phyloP scores from a whole-genome alignment of 768 basidiomycete genomes.

The Pleurotus ostreatus region DNA sequence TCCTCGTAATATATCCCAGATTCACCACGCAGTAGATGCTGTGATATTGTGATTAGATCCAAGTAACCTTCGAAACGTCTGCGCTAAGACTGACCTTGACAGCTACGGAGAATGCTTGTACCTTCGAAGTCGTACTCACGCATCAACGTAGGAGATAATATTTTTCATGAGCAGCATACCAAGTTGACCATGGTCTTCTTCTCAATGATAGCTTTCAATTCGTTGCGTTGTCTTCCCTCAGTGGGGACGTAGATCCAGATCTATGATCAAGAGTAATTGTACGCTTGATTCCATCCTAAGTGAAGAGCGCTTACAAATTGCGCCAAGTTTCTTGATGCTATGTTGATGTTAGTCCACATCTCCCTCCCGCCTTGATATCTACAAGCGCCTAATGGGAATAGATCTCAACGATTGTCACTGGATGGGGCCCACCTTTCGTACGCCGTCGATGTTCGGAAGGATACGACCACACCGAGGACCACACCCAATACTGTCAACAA shows the following conservation, averaged over 20 bases:
- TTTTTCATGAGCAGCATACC: constrained; percentile 25
- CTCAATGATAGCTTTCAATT: constrained; percentile 54
- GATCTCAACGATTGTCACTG: background rate
- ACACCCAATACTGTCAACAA: constrained; percentile 71
- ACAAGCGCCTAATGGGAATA: background rate
- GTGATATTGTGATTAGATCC: background rate
- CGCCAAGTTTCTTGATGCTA: constrained; percentile 54
- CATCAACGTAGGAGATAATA: background rate
- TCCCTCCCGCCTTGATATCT: constrained; percentile 69
- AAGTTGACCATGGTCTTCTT: constrained; percentile 75
- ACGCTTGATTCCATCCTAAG: background rate
- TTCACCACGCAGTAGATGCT: constrained; percentile 69
- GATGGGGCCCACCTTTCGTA: constrained; percentile 49
- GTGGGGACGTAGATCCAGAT: constrained; percentile 55
- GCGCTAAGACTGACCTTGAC: constrained; percentile 44
- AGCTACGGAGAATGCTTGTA: constrained; percentile 65
- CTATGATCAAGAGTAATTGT: constrained; percentile 20
- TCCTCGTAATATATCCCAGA: constrained; percentile 70
- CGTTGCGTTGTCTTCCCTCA: constrained; percentile 31
- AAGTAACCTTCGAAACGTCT: background rate
- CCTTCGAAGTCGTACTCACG: constrained; percentile 24
- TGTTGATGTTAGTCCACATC: constrained; percentile 61
- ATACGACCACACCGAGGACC: constrained; percentile 67
- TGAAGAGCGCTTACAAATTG: constrained; percentile 41
- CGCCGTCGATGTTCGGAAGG: constrained; percentile 69